phyloP scores from a whole-genome alignment of 306 rosid genomes.

The Lathyrus tuberosus region DNA sequence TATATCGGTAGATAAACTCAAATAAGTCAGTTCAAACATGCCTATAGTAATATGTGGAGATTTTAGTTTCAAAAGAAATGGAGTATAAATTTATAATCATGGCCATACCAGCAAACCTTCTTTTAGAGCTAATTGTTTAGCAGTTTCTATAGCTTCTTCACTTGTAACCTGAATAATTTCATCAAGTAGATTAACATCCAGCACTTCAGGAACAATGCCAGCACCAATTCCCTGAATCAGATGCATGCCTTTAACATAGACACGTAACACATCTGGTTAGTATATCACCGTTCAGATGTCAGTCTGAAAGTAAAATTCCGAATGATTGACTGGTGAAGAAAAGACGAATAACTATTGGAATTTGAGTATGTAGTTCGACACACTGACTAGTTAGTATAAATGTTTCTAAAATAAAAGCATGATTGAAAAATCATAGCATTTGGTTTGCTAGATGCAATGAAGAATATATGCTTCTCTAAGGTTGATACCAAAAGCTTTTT shows the following conservation, averaged over 20 bases:
- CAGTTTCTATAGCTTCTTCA: constrained; percentile 58
- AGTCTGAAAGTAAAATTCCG: constrained; percentile 6
- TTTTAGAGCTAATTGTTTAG: constrained; percentile 61
- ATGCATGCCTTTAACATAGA: constrained; percentile 55
- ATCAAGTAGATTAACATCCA: constrained; percentile 47
- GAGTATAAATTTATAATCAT: background rate
- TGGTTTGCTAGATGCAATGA: too few species aligned
- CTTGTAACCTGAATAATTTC: constrained; percentile 44
- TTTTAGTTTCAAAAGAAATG: constrained; percentile 3
- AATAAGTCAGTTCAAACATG: background rate
- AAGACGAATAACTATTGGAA: background rate
- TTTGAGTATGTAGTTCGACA: background rate
- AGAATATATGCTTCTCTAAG: too few species aligned
- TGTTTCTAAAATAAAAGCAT: too few species aligned
- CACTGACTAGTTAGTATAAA: background rate
- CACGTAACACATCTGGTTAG: constrained; percentile 23
- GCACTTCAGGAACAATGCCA: constrained; percentile 59
- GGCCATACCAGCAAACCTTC: constrained; percentile 72
- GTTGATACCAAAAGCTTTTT: too few species aligned
- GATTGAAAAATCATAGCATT: too few species aligned
- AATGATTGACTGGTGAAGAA: background rate
- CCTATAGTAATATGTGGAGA: background rate
- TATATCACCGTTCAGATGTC: background rate
- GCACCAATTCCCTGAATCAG: constrained; percentile 78
- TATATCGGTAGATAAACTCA: background rate